These are phyloP conservation scores for Strobilomyces confusus DNA, from an alignment of 768 basidiomycete species.

Conservation along the genomic window DNA sequence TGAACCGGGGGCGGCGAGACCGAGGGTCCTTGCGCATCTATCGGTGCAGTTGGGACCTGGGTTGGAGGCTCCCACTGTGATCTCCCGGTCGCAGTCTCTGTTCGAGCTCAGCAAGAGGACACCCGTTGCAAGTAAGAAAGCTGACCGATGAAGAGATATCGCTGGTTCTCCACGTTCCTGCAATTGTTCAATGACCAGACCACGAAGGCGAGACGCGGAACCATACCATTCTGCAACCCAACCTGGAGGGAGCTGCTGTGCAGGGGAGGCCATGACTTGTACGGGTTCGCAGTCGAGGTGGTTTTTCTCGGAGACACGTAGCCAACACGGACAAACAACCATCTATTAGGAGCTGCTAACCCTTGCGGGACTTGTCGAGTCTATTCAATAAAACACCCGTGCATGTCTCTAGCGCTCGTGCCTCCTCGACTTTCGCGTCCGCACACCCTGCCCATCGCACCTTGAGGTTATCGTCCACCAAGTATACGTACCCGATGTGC, in stretches of 20 bases:
- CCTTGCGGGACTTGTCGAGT: constrained; percentile 31
- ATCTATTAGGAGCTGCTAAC: background rate
- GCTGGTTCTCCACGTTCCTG: constrained; percentile 79
- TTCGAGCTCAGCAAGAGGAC: constrained; percentile 15
- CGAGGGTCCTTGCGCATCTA: constrained; percentile 38
- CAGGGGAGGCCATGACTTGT: constrained; percentile 40
- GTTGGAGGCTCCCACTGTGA: constrained; percentile 88
- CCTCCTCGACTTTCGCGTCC: constrained; percentile 74
- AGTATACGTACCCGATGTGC: constrained; percentile 87
- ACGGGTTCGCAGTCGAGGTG: background rate
- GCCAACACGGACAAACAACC: constrained; percentile 27
- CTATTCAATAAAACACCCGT: constrained; percentile 65
- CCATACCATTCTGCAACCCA: constrained; percentile 91
- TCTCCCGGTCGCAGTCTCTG: constrained; percentile 80
- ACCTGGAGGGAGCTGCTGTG: constrained; percentile 81
- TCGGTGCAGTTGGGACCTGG: constrained; percentile 34
- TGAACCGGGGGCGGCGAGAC: constrained; percentile 43
- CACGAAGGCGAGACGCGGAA: background rate
- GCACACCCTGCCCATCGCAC: constrained; percentile 93
- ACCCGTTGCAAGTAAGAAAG: constrained; percentile 13
- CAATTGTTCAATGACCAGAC: constrained; percentile 15
- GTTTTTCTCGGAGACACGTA: constrained; percentile 24
- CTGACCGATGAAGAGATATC: constrained; percentile 88
- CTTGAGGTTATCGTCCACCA: constrained; percentile 80
- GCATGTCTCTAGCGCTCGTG: constrained; percentile 63